A percentile compares a stretch with the other conserved stretches of the same genome.
Conservation (phyloP, 345 rosid genomes). For the Psidium guajava region DNA sequence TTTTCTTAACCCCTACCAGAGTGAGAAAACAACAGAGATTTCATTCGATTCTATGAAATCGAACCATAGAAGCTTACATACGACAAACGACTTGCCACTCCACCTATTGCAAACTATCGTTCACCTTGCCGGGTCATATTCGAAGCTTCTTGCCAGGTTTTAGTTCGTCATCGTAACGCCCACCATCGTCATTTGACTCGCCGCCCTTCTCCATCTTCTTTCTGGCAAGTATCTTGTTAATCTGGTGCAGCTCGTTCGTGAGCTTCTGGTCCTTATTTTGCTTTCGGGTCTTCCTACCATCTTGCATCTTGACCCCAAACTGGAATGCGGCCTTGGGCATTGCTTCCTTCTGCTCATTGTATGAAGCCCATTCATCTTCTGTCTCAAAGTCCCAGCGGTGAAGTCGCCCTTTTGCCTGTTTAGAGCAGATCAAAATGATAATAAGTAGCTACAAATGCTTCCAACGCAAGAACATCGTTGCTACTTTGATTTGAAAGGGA, state of each 20-base stretch:
- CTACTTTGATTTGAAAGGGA: background rate
- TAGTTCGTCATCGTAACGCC: conserved; percentile 32
- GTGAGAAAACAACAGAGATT: background rate
- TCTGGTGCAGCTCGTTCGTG: conserved; percentile 79
- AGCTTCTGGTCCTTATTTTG: conserved; percentile 96
- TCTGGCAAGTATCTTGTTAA: conserved; percentile 79
- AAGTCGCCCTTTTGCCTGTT: conserved; percentile 92
- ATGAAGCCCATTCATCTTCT: conserved; percentile 94
- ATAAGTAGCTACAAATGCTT: background rate
- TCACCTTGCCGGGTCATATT: conserved; percentile 5
- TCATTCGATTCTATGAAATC: background rate
- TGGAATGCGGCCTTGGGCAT: conserved; percentile 99
- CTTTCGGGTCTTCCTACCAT: conserved; percentile 87
- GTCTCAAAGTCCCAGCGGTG: conserved; percentile 99
- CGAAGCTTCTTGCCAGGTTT: conserved; percentile 49
- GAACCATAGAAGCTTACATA: background rate
- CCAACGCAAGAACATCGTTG: background rate
- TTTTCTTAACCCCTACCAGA: background rate
- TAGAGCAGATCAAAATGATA: background rate
- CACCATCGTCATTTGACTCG: conserved; percentile 28
- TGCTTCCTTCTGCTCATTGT: conserved; percentile 98
- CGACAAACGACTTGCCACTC: background rate
- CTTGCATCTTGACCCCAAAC: conserved; percentile 99
- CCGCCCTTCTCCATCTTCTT: conserved; percentile 83
- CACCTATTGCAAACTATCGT: background rate